Percentiles rank a stretch among this genome's conserved stretches.
phyloP scores from a whole-genome alignment of 2,329 filamentous ascomycete species.

The Epichloe uncinata region DNA sequence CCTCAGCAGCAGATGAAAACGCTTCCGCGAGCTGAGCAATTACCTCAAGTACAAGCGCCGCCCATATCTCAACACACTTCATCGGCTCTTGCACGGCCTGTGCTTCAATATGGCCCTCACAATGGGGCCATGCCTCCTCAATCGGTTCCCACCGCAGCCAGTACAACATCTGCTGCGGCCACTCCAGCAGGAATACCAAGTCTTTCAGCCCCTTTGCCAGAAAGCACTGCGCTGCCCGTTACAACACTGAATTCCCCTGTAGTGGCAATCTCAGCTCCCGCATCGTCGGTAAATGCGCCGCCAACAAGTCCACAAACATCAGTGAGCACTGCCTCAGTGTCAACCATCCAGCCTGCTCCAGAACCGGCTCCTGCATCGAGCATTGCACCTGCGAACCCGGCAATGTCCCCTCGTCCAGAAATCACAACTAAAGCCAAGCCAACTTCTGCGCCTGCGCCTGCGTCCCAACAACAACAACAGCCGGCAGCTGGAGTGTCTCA shows the following conservation, averaged over 20 bases:
- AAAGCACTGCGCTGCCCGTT: neutral
- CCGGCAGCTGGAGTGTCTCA: neutral
- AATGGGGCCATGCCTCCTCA: constrained; percentile 48
- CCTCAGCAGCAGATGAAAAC: constrained; percentile 11
- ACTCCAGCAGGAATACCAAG: constrained; percentile 10
- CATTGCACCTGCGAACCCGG: constrained; percentile 8
- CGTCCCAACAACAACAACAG: neutral
- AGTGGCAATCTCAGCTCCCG: neutral
- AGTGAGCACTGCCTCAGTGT: neutral
- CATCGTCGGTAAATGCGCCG: neutral
- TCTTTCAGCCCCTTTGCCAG: constrained; percentile 5
- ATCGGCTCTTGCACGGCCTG: constrained; percentile 29
- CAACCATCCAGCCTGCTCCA: neutral
- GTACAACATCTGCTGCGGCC: constrained; percentile 12
- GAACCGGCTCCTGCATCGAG: neutral
- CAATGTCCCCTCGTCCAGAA: constrained; percentile 7
- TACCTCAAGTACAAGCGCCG: neutral
- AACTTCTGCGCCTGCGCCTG: neutral
- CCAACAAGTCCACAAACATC: neutral
- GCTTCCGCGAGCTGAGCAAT: neutral
- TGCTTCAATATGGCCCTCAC: constrained; percentile 53
- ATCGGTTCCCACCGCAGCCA: constrained; percentile 17
- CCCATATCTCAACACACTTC: neutral
- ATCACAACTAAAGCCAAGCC: neutral
- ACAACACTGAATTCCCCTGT: neutral